These are phyloP conservation scores for Aspergillus ochraceoroseus DNA, from an alignment of 2,329 filamentous ascomycete genomes.

Conservation along the genomic window DNA sequence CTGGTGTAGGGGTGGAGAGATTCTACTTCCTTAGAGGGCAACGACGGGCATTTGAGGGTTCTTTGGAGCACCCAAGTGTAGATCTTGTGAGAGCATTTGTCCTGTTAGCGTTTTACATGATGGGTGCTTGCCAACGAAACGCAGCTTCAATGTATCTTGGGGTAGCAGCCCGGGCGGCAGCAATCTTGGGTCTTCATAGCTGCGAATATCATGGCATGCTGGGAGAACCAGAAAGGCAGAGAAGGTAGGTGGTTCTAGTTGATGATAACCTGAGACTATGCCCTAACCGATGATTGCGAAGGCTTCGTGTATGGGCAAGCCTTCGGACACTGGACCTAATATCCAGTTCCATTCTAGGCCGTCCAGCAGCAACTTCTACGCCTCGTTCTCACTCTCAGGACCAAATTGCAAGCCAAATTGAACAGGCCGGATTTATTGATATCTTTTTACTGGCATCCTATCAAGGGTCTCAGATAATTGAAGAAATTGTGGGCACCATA, in stretches of 20 bases:
- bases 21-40: no score
- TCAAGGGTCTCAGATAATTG: no score
- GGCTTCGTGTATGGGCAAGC: neutral
- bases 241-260: no score
- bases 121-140: slow-evolving; percentile 13
- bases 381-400: no score
- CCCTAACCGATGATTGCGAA: no score
- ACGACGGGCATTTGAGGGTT: neutral
- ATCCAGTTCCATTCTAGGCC: neutral
- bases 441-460: no score
- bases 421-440: no score
- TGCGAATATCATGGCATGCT: neutral
- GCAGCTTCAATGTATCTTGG: slow-evolving; percentile 9
- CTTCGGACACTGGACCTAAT: neutral
- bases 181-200: slow-evolving; percentile 5
- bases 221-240: neutral
- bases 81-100: slow-evolving; percentile 4
- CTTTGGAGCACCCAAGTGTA: slow-evolving; percentile 2
- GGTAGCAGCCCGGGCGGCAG: slow-evolving; percentile 3
- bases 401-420: no score
- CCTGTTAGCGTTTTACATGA: slow-evolving; percentile 10
- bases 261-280: no score
- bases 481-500: neutral
- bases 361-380: no score
- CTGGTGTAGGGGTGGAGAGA: no score